phyloP scores from a whole-genome alignment of 306 rosid species.

The Sicyos baderoa region DNA sequence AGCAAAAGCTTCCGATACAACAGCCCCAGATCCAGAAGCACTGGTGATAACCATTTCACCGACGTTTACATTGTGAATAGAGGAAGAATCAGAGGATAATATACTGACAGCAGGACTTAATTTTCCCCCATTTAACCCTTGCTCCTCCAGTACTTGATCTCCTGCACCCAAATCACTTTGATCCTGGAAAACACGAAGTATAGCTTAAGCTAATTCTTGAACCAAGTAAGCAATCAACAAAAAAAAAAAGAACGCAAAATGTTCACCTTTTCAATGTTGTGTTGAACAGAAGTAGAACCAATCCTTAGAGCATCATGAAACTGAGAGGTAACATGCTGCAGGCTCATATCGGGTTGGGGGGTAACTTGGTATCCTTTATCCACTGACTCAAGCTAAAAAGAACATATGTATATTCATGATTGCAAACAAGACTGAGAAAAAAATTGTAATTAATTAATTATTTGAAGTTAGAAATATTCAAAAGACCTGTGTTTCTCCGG shows the following conservation, averaged over 20 bases:
- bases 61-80: slow-evolving; percentile 36
- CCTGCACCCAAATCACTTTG: slow-evolving; percentile 33
- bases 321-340: slow-evolving; percentile 73
- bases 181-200: slow-evolving; percentile 34
- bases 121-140: slow-evolving; percentile 40
- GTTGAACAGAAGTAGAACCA: slow-evolving; percentile 46
- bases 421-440: slow-evolving; percentile 10
- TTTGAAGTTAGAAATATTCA: not conserved
- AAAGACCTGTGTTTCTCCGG: slow-evolving; percentile 58
- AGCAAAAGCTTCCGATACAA: slow-evolving; percentile 42
- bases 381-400: slow-evolving; percentile 44
- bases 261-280: slow-evolving; percentile 36
- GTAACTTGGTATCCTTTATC: slow-evolving; percentile 44
- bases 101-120: slow-evolving; percentile 40
- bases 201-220: slow-evolving; percentile 15
- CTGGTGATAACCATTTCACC: slow-evolving; percentile 33
- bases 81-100: slow-evolving; percentile 31
- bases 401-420: not conserved
- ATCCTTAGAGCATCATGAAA: slow-evolving; percentile 58
- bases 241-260: slow-evolving; percentile 29
- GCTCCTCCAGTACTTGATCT: slow-evolving; percentile 40
- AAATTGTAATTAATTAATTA: not conserved
- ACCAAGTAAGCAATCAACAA: not conserved
- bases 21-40: slow-evolving; percentile 39
- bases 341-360: slow-evolving; percentile 50